Evolutionary conservation across 305 asterid genomes (phyloP), one percentile per base, ranked within the genome.

Genomic region (Fraxinus angustifolia): DNA sequence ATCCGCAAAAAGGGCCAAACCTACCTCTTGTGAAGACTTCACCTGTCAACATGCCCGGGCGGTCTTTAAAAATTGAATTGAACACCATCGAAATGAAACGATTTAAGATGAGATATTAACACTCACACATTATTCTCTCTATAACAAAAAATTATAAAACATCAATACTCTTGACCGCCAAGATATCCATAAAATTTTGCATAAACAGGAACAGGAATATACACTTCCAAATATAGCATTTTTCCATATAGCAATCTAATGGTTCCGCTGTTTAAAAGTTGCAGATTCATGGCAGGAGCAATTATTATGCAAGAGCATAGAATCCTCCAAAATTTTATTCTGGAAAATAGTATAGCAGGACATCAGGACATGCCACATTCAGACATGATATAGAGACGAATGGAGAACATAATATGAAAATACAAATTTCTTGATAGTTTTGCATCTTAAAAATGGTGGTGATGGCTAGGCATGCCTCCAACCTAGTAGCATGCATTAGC

Each of bases 1-100:
- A 84, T 92, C 95, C 1, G 88, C 31, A 84, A 94, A 96, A 84
- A 93, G 93, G 33, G 88, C 78, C 42, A 91, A 73, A 62, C 93
- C 90, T 60, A 82, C 80, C 50, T 84, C 84, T 84, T 91, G 74
- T 75, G 87, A 85, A 79, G 84, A 89, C 84, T 89, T 90, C 78
- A 92, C 90, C 99, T 96, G 95, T 79, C 88, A 86, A 79, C 79
- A 84, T 81, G 81, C 82, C 75, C 73, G 78, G 76, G 83, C 33
- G 58, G 80, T 60, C 72, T 50, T 83, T 79, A 79, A 86, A 76
- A 77, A 78, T 33, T 58, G 76, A 65, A 74, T 74, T 31, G 68
- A 82, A 79, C 74, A 76, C 75, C 75, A 86, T 50, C 68, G 70
- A 72, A 42, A 21, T 60, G 56, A 40, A 80, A 76, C 26, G 31